Evolutionary conservation across 441 rosid genomes (phyloP).

Genomic region (Brassica balearica): DNA sequence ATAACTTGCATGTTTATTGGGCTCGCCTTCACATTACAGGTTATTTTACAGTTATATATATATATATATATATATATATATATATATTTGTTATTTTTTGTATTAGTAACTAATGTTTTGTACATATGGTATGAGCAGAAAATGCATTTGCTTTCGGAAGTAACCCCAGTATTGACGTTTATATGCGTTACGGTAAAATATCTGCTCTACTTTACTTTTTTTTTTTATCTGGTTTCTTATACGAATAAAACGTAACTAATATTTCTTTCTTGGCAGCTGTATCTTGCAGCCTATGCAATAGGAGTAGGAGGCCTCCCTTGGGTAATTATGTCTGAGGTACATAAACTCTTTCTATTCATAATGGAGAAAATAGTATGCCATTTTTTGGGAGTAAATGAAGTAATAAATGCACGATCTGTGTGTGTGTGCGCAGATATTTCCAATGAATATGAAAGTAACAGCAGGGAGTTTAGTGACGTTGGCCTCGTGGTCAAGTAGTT

Average conservation of each 20-base stretch:
- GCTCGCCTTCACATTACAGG: conserved; percentile 48
- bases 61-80: background rate
- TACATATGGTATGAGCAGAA: conserved; percentile 36
- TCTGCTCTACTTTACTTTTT: background rate
- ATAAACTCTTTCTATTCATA: background rate
- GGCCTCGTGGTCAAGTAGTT: conserved; percentile 51
- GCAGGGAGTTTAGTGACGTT: conserved; percentile 63
- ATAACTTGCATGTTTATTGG: conserved; percentile 44
- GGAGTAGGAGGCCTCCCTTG: conserved; percentile 47
- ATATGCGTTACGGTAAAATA: conserved; percentile 34
- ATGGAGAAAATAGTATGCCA: too few species aligned
- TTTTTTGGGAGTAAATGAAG: too few species aligned
- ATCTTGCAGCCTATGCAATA: conserved; percentile 29
- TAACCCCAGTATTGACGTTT: conserved; percentile 35
- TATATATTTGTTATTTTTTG: background rate
- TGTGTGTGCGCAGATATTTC: conserved; percentile 54
- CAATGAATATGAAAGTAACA: conserved; percentile 55
- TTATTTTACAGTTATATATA: background rate
- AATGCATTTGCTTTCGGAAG: conserved; percentile 34
- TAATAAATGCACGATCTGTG: background rate
- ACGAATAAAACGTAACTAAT: background rate
- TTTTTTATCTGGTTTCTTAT: background rate
- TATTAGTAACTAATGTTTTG: conserved; percentile 31
- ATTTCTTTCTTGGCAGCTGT: conserved; percentile 43
- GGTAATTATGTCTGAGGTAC: conserved; percentile 48